These are phyloP conservation scores for Ophiocordyceps robertsii DNA, from an alignment of 2,329 filamentous ascomycete species.

Conservation along the genomic window DNA sequence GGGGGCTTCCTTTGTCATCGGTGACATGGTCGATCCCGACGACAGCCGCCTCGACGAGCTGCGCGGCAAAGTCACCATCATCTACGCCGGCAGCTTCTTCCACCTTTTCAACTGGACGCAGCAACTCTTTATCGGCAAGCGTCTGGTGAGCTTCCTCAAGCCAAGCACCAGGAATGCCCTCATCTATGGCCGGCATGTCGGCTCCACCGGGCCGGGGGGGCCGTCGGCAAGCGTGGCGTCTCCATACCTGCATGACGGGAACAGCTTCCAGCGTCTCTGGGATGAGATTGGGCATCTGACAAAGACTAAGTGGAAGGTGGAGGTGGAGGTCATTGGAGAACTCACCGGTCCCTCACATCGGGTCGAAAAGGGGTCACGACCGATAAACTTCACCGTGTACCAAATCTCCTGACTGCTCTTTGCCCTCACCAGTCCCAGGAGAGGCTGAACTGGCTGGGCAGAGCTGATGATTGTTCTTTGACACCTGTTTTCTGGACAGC, in stretches of 20 bases:
- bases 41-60: slow-evolving; percentile 20
- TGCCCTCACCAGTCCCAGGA: neutral
- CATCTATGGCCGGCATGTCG: slow-evolving; percentile 39
- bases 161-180: slow-evolving; percentile 28
- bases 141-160: slow-evolving; percentile 31
- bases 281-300: slow-evolving; percentile 35
- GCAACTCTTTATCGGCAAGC: slow-evolving; percentile 29
- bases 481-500: no score
- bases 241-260: slow-evolving; percentile 32
- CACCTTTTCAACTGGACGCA: slow-evolving; percentile 34
- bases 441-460: no score
- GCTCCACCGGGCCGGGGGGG: slow-evolving; percentile 17
- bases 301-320: slow-evolving; percentile 33
- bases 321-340: slow-evolving; percentile 20
- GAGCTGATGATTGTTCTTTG: no score
- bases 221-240: slow-evolving; percentile 9
- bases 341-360: slow-evolving; percentile 9
- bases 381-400: slow-evolving; percentile 21
- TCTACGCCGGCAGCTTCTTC: slow-evolving; percentile 36
- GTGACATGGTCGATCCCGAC: slow-evolving; percentile 32
- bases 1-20: slow-evolving; percentile 32
- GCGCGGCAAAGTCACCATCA: slow-evolving; percentile 28
- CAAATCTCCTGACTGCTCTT: slow-evolving; percentile 11
- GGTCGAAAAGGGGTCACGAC: slow-evolving; percentile 12
- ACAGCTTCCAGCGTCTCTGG: slow-evolving; percentile 40